Evolutionary conservation across 2,329 filamentous ascomycete species (phyloP), one percentile per base, ranked within the genome.

Genomic region (Ascochyta pisi): DNA sequence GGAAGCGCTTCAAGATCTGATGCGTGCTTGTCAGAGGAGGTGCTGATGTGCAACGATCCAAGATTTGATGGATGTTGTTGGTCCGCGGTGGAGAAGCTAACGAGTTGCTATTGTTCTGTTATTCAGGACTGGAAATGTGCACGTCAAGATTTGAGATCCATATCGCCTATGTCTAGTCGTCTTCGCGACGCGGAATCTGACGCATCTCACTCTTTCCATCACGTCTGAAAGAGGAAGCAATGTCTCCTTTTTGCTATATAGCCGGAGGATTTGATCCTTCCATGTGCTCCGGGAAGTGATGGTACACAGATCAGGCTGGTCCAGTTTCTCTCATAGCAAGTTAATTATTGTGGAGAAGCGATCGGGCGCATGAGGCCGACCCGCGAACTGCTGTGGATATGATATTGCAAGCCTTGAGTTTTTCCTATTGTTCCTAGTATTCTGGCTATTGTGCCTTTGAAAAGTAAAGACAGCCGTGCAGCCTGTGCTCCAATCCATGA

Each of bases 91-190:
- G 19, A 27, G 38, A 38, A 31, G 47, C 47, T 50, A 48, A 5
- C 29, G 33, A 13, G 40, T 39, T 51, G 47, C 53, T 51, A 51
- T 51, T 51, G 53, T 48, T 57, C 26, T 47, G 29, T 31, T 42
- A 29, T 39, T 24, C 4, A 34, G 13, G 19, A 43, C 23, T 31
- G 29, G 6, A 15, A 13, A 15, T 31, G 29, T 31, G 12, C 29
- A 12, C 29, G 10, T 31, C 29, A 31, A 31, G 29, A 15, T 13
- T 12, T 4, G 29, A 31, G 10, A 15, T 13, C 29, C 29, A 26
- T 26, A 26, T 26, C 8, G 24, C 8, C 0, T 26, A 23, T 37
- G 9, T 4, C 43, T 24, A n/a, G 22, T 29, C 13, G 33, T 29
- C 29, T 43, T 34, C 38, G 40, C 31, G 39, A 33, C 19, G 44